Evolutionary conservation across 345 rosid species (phyloP).

Genomic region (Eucalyptus brandiana): DNA sequence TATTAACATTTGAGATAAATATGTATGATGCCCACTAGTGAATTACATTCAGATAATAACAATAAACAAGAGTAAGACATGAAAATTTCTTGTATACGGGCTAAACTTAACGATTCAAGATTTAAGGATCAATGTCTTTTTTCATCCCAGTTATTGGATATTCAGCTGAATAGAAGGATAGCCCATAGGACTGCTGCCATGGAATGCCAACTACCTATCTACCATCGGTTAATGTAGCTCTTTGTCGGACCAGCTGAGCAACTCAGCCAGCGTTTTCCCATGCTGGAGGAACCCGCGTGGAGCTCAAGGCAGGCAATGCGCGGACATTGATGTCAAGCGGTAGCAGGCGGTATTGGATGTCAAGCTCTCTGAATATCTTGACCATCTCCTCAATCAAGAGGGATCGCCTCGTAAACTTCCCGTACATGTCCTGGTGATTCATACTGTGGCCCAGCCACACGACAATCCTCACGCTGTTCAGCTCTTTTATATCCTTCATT

Average conservation of each 20-base stretch:
- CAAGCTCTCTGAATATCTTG: neutral
- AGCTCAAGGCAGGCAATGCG: neutral
- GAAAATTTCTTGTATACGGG: neutral
- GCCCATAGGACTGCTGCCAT: neutral
- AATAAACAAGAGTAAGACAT: neutral
- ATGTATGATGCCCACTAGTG: too few relatives aligned
- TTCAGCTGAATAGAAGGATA: neutral
- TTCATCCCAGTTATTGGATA: neutral
- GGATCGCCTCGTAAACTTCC: neutral
- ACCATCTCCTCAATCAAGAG: neutral
- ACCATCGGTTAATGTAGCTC: neutral
- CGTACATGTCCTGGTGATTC: neutral
- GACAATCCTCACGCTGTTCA: neutral
- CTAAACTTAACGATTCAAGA: neutral
- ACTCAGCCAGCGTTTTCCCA: conserved; percentile 1
- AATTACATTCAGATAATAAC: too few relatives aligned
- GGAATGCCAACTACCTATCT: neutral
- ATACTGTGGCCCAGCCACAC: neutral
- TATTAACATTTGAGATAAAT: too few relatives aligned
- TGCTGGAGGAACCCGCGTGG: conserved; percentile 9
- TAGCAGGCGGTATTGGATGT: neutral
- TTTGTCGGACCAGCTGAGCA: neutral
- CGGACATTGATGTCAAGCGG: neutral
- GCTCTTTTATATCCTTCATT: neutral
- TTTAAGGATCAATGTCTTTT: neutral